Conservation (phyloP, 768 basidiomycete species). For the Suillus clintonianus region DNA sequence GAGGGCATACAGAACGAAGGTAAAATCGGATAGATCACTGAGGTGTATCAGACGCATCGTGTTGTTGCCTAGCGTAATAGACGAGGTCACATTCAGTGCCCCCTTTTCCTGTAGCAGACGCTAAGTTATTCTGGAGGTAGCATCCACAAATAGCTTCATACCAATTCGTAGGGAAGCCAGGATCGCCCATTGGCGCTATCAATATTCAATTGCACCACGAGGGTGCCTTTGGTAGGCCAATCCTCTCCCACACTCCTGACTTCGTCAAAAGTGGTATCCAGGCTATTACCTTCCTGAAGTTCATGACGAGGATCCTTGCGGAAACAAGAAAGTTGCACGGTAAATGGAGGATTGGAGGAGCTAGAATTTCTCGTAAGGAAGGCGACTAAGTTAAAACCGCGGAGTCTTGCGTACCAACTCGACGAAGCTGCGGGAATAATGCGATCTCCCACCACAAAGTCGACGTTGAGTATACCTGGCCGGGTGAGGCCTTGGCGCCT, state of each 20-base stretch:
- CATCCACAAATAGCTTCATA: constrained; percentile 23
- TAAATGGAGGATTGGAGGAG: not conserved
- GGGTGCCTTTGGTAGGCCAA: constrained; percentile 49
- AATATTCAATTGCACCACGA: constrained; percentile 50
- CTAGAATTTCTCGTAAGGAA: not conserved
- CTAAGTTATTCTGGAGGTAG: not conserved
- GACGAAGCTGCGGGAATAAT: constrained; percentile 17
- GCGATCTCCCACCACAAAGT: constrained; percentile 19
- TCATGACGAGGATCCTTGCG: not conserved
- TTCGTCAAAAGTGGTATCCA: constrained; percentile 3
- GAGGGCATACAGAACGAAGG: constrained; percentile 47
- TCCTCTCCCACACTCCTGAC: constrained; percentile 10
- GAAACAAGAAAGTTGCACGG: constrained; percentile 24
- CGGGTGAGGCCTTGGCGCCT: constrained; percentile 17
- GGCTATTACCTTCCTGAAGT: not conserved
- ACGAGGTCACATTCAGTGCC: constrained; percentile 43
- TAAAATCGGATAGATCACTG: constrained; percentile 39
- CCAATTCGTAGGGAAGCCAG: constrained; percentile 48
- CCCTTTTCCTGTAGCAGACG: constrained; percentile 24
- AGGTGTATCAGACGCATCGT: constrained; percentile 53
- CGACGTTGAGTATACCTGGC: constrained; percentile 24
- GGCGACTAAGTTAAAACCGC: not conserved
- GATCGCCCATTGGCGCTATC: constrained; percentile 32
- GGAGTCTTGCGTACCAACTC: not conserved
- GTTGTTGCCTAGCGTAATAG: constrained; percentile 46